These are phyloP conservation scores for Ophiostoma ulmi DNA, from an alignment of 2,329 filamentous ascomycete species.

Conservation along the genomic window DNA sequence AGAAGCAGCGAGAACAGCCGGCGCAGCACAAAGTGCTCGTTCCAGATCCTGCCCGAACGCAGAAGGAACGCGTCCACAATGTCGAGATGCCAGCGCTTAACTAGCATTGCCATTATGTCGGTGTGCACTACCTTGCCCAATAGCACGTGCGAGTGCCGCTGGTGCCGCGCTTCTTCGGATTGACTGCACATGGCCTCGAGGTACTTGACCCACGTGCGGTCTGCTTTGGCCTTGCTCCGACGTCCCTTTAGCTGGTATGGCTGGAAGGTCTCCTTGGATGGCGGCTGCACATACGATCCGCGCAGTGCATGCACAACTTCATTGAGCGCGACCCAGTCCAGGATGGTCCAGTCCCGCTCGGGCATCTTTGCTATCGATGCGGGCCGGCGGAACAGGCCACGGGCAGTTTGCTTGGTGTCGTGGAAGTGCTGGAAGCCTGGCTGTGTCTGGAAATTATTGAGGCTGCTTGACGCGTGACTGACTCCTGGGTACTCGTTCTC, in stretches of 20 bases:
- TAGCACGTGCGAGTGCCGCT: constrained; percentile 30
- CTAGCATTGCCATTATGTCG: constrained; percentile 43
- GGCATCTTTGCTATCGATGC: constrained; percentile 21
- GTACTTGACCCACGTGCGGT: neutral
- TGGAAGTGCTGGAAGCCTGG: neutral
- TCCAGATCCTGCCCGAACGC: constrained; percentile 46
- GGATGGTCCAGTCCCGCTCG: constrained; percentile 27
- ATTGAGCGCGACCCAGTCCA: constrained; percentile 52
- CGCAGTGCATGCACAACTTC: constrained; percentile 45
- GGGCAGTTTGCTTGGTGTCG: neutral
- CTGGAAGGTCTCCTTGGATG: constrained; percentile 21
- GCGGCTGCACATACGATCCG: constrained; percentile 38
- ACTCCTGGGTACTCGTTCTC: neutral
- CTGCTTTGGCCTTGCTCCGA: neutral
- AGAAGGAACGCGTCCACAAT: constrained; percentile 50
- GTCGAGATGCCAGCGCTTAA: constrained; percentile 55
- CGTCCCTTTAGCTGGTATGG: neutral
- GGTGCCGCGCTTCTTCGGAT: neutral
- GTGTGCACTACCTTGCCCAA: constrained; percentile 47
- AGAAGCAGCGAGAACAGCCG: constrained; percentile 51
- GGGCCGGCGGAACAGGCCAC: neutral
- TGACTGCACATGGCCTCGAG: neutral
- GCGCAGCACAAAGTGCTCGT: constrained; percentile 46
- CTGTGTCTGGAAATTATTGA: neutral
- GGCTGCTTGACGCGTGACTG: neutral